Evolutionary conservation across 176 grass and related monocot genomes (phyloP).

Genomic region (Triticum dicoccoides): DNA sequence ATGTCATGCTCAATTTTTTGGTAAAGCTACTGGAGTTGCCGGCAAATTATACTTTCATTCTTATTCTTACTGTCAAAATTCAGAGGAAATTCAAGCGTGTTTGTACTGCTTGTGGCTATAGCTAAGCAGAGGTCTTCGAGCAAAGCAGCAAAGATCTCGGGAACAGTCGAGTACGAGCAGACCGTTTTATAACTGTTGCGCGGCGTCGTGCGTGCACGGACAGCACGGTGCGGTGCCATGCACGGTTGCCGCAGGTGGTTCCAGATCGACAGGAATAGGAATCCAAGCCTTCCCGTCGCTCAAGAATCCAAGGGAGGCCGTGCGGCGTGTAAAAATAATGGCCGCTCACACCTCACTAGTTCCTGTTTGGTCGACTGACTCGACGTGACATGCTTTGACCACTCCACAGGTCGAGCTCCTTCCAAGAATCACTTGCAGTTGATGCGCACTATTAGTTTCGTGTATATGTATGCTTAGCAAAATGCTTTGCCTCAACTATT

Average conservation of each 20-base stretch:
- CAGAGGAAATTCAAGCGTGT: no score
- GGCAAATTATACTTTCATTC: no score
- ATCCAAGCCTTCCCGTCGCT: conserved; percentile 8
- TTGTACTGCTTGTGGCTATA: no score
- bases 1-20: no score
- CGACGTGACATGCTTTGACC: not conserved
- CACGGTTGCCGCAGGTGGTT: conserved; percentile 4
- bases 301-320: conserved; percentile 8
- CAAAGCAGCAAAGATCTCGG: no score
- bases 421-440: not conserved
- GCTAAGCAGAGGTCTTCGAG: no score
- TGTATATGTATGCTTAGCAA: no score
- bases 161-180: no score
- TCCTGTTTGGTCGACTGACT: not conserved
- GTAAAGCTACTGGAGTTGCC: no score
- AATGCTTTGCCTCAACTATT: no score
- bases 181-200: not conserved
- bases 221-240: not conserved
- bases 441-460: not conserved
- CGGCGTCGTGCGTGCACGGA: not conserved
- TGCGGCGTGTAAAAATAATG: not conserved
- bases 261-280: not conserved
- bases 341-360: not conserved
- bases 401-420: not conserved
- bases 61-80: no score